Percentiles rank a stretch among this genome's conserved stretches.
These are phyloP conservation scores for Onygenales sp. DNA, from an alignment of 2,329 filamentous ascomycete genomes.

Conservation along the genomic window DNA sequence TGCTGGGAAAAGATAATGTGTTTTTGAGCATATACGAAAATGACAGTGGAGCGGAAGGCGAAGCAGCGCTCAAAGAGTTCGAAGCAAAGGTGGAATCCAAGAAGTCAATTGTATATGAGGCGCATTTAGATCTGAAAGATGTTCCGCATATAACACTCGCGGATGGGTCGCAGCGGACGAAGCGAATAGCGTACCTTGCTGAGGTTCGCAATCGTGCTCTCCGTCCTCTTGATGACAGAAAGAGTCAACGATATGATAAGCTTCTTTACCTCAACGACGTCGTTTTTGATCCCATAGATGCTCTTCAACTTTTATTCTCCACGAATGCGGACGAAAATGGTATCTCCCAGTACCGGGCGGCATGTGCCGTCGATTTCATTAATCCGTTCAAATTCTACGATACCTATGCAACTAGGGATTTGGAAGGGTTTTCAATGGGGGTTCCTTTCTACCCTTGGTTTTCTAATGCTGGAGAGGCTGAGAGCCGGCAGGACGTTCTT, in stretches of 20 bases:
- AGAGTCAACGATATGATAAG: constrained; percentile 42
- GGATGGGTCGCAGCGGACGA: constrained; percentile 53
- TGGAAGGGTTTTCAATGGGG: constrained; percentile 58
- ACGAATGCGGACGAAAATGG: constrained; percentile 48
- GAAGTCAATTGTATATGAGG: constrained; percentile 49
- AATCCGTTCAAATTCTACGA: constrained; percentile 69
- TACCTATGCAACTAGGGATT: constrained; percentile 62
- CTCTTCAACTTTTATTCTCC: constrained; percentile 51
- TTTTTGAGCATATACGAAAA: constrained; percentile 68
- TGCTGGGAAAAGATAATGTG: constrained; percentile 58
- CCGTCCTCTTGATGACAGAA: constrained; percentile 46
- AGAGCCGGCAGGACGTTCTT: constrained; percentile 54
- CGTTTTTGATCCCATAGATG: constrained; percentile 49
- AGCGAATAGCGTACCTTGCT: constrained; percentile 65
- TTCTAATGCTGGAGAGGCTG: constrained; percentile 38
- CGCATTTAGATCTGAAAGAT: constrained; percentile 46
- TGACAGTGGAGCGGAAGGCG: constrained; percentile 50
- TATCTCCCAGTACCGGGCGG: constrained; percentile 52
- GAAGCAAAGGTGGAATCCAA: constrained; percentile 40
- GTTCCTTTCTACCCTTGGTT: constrained; percentile 69
- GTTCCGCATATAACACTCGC: constrained; percentile 54
- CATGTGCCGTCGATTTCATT: constrained; percentile 67
- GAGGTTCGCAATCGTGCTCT: constrained; percentile 63
- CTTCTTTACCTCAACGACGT: constrained; percentile 60
- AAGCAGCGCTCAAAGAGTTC: constrained; percentile 45